Percentiles rank a stretch among this genome's conserved stretches.
These are phyloP conservation scores for Penicillium glabrum DNA, from an alignment of 2,329 filamentous ascomycete species.

Conservation along the genomic window DNA sequence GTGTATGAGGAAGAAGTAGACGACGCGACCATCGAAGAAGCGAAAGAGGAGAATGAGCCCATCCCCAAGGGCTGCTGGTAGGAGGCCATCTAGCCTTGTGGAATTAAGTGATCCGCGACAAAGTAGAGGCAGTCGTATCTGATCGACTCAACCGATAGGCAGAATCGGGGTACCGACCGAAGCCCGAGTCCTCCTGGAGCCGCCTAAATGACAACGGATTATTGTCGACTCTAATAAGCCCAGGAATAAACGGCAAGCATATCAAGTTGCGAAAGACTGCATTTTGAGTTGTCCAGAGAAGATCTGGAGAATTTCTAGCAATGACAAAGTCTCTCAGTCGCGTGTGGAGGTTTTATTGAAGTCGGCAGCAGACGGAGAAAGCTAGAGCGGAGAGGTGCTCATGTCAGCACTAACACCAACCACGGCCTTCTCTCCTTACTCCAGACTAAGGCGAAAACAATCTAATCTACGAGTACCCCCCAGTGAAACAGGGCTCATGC, in stretches of 20 bases:
- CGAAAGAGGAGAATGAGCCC: conserved; percentile 28
- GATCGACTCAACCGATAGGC: conserved; percentile 1
- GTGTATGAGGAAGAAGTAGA: conserved; percentile 15
- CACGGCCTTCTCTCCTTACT: conserved; percentile 9
- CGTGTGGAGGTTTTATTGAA: conserved; percentile 1
- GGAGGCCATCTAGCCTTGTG: conserved; percentile 23
- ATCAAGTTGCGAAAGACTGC: conserved; percentile 15
- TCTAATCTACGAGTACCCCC: not conserved
- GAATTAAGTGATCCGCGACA: not conserved
- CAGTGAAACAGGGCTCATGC: conserved; percentile 3
- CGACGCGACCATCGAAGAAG: conserved; percentile 23
- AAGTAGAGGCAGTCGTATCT: not conserved
- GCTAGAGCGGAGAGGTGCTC: conserved; percentile 19
- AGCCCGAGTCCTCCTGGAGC: conserved; percentile 1
- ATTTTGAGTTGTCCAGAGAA: conserved; percentile 11
- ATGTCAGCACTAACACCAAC: conserved; percentile 18
- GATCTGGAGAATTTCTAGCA: conserved; percentile 2
- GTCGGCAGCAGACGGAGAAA: conserved; percentile 11
- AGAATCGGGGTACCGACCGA: conserved; percentile 6
- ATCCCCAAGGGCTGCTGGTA: conserved; percentile 27
- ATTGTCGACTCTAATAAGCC: conserved; percentile 7
- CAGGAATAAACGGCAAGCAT: conserved; percentile 9
- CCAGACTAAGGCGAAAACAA: not conserved
- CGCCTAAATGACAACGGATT: conserved; percentile 6
- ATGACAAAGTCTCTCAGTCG: conserved; percentile 8